Base-by-base conservation (phyloP, 345 rosid species). In the Citrus mangshanensis region DNA sequence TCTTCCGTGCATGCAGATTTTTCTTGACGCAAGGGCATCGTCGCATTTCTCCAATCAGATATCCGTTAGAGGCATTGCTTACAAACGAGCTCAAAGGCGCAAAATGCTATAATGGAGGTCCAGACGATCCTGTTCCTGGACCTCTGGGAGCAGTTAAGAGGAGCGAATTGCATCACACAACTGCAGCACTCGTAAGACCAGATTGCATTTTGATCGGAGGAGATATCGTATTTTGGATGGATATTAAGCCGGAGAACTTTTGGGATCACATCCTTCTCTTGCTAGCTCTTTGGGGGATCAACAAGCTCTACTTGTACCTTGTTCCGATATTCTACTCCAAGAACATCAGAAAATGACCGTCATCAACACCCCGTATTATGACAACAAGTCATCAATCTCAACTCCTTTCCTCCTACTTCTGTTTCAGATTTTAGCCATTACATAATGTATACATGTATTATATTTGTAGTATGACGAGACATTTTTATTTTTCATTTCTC, bases 1-100 rank as follows among this genome's bases (percentile, higher is more conserved):
- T 87, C 88, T 89, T 88, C 86, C 86, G 88, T 35, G 85, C 90
- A 4, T 88, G 93, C 7, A 91, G 93, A 13, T 87, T 89, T 77
- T 88, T 89, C 84, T 63, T 85, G 63, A 88, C 84, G 81, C 67
- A 86, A 28, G 60, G 92, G 93, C 86, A 87, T 22, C 92, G 88
- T 73, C 87, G 86, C 77, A 72, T 88, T 5, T 91, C 93, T 7
- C 89, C 93, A 51, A 91, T 87, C 49, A 89, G 88, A 69, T 89
- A 89, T 74, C 95, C 93, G 1, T 91, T 88, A 3, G 91, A 89
- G 79, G 92, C 88, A 3, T 77, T 88, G 86, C 65, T 88, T 0
- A 61, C 78, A 3, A 89, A 86, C 16, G 93, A 91, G 77, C 84
- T 88, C 77, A 56, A 86, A 65, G 89, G 83, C 27, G 56, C 62